phyloP scores from a whole-genome alignment of 352 stramenopile species.

The Globisporangium cystogenes region DNA sequence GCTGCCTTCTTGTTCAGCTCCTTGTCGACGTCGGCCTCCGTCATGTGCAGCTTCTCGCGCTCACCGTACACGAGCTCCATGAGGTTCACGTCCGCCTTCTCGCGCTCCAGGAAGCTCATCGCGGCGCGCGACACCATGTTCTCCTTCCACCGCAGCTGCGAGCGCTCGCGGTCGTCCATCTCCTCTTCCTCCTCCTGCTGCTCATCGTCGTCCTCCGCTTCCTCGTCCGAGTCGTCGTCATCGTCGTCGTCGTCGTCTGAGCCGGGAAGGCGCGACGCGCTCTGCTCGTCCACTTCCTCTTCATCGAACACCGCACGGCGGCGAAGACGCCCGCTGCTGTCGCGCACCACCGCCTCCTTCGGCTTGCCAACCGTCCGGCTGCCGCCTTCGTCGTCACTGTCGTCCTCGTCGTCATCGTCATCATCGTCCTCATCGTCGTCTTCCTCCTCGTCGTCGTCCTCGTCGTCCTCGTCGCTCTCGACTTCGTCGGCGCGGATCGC shows the following conservation, averaged over 20 bases:
- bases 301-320: constrained; percentile 78
- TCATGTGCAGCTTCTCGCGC: constrained; percentile 78
- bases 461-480: constrained; percentile 46
- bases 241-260: constrained; percentile 42
- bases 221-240: constrained; percentile 32
- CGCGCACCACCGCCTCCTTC: constrained; percentile 58
- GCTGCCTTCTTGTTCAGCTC: constrained; percentile 22
- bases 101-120: constrained; percentile 81
- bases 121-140: constrained; percentile 81
- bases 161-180: constrained; percentile 40
- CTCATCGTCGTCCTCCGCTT: constrained; percentile 43
- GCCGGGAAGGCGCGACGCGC: constrained; percentile 1
- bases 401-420: constrained; percentile 38
- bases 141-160: constrained; percentile 82
- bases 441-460: constrained; percentile 39
- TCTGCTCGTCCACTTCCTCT: constrained; percentile 20
- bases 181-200: constrained; percentile 27
- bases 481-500: constrained; percentile 79
- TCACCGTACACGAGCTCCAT: constrained; percentile 92
- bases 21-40: constrained; percentile 60
- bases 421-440: constrained; percentile 46
- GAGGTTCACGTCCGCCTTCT: constrained; percentile 78
- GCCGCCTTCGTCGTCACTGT: constrained; percentile 37
- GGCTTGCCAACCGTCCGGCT: constrained; percentile 50
- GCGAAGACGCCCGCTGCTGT: constrained; percentile 65